Conservation (phyloP, 2,329 filamentous ascomycete genomes). For the Aspergillus fructus region DNA sequence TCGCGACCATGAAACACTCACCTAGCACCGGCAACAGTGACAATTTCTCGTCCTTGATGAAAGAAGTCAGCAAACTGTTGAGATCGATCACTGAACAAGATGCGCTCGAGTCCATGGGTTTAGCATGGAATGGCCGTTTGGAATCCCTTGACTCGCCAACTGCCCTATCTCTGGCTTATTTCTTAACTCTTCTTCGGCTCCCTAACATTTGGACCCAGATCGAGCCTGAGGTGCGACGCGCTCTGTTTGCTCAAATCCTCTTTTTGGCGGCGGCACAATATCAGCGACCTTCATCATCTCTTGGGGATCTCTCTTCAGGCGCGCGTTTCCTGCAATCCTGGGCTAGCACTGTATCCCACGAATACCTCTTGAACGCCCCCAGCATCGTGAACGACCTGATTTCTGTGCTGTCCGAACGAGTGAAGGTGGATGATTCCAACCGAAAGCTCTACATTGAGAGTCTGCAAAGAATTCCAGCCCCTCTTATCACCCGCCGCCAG, state of each 20-base stretch:
- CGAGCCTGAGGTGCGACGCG: constrained; percentile 28
- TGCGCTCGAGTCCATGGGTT: constrained; percentile 25
- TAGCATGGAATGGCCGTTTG: constrained; percentile 38
- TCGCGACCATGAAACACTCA: constrained; percentile 26
- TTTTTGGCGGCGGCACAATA: constrained; percentile 32
- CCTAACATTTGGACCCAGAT: constrained; percentile 32
- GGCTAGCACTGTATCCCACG: constrained; percentile 38
- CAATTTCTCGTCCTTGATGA: constrained; percentile 25
- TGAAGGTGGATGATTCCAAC: constrained; percentile 30
- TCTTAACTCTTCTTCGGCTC: constrained; percentile 32
- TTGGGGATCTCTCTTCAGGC: constrained; percentile 27
- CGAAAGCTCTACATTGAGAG: constrained; percentile 34
- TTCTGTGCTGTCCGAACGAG: constrained; percentile 31
- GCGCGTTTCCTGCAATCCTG: constrained; percentile 38
- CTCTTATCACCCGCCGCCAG: constrained; percentile 38
- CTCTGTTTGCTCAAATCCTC: constrained; percentile 35
- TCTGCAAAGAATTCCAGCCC: constrained; percentile 37
- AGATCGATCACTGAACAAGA: constrained; percentile 24
- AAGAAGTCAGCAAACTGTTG: constrained; percentile 27
- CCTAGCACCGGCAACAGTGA: constrained; percentile 21
- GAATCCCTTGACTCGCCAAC: constrained; percentile 33
- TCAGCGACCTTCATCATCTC: constrained; percentile 19
- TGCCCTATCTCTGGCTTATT: constrained; percentile 35
- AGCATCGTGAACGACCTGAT: constrained; percentile 35
- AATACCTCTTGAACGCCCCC: constrained; percentile 38